Conservation (phyloP, 352 stramenopile genomes). For the Phytophthora foliorum region DNA sequence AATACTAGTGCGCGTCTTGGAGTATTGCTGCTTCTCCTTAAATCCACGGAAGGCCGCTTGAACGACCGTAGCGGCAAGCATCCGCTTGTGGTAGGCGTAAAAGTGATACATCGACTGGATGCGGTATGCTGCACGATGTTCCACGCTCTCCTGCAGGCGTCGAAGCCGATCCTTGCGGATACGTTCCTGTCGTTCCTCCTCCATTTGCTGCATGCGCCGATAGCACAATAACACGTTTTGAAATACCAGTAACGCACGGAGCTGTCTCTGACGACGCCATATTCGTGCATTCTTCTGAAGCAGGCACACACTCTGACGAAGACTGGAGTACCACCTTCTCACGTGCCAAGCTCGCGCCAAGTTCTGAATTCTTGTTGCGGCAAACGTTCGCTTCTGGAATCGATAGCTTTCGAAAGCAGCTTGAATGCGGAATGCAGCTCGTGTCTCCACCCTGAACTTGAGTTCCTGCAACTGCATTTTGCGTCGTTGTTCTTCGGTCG, state of each 20-base stretch:
- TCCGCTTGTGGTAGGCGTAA: constrained; percentile 35
- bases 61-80: constrained; percentile 34
- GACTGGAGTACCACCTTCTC: constrained; percentile 23
- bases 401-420: constrained; percentile 21
- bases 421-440: constrained; percentile 34
- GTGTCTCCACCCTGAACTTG: constrained; percentile 29
- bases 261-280: constrained; percentile 50
- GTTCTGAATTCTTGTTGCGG: constrained; percentile 48
- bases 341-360: constrained; percentile 29
- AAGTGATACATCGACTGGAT: constrained; percentile 45
- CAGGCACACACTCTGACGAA: constrained; percentile 24
- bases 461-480: constrained; percentile 22
- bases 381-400: constrained; percentile 30
- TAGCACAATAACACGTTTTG: constrained; percentile 40
- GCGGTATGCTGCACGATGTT: constrained; percentile 36
- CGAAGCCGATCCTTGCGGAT: constrained; percentile 32
- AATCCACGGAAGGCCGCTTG: constrained; percentile 44
- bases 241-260: constrained; percentile 45
- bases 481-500: constrained; percentile 31
- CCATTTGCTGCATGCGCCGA: constrained; percentile 39
- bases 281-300: constrained; percentile 53
- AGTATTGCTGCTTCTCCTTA: constrained; percentile 27
- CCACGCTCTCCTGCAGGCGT: constrained; percentile 38
- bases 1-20: constrained; percentile 8
- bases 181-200: constrained; percentile 38